A percentile compares a stretch with the other conserved stretches of the same genome.
Conservation (phyloP, 2,329 filamentous ascomycete genomes). For the Colletotrichum siamense region DNA sequence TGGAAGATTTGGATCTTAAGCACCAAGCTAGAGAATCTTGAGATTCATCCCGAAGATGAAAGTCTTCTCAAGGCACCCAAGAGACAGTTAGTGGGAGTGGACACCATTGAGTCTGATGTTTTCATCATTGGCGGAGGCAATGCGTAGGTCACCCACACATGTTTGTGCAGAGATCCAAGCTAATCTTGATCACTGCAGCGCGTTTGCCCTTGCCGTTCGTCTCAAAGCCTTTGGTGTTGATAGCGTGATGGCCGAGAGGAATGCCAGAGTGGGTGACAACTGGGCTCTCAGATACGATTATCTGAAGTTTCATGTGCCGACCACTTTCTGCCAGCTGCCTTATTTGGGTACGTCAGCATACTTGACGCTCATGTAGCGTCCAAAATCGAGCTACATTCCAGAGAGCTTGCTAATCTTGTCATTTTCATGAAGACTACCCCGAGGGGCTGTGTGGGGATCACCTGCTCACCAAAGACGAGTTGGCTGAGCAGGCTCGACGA, state of each 20-base stretch:
- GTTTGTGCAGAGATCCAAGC: background rate
- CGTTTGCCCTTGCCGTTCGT: conserved; percentile 35
- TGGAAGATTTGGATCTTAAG: conserved; percentile 40
- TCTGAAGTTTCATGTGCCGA: conserved; percentile 42
- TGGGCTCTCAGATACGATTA: conserved; percentile 43
- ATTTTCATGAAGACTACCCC: background rate
- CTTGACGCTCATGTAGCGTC: background rate
- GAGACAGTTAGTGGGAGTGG: conserved; percentile 13
- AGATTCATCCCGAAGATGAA: conserved; percentile 32
- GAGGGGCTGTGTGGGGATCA: conserved; percentile 9
- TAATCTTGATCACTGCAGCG: conserved; percentile 17
- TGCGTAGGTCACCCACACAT: conserved; percentile 25
- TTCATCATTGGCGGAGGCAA: conserved; percentile 39
- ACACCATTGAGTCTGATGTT: conserved; percentile 35
- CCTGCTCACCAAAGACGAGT: conserved; percentile 27
- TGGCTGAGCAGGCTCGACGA: conserved; percentile 27
- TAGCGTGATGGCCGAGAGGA: conserved; percentile 38
- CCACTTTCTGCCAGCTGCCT: conserved; percentile 37
- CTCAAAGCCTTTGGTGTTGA: conserved; percentile 42
- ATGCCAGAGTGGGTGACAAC: conserved; percentile 40
- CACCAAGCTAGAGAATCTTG: conserved; percentile 32
- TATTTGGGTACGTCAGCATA: conserved; percentile 30
- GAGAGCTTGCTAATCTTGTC: background rate
- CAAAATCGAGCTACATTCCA: background rate
- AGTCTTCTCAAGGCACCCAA: conserved; percentile 25